Base-by-base conservation (phyloP, 2,329 filamentous ascomycete species). In the Ophiocordyceps sinensis region DNA sequence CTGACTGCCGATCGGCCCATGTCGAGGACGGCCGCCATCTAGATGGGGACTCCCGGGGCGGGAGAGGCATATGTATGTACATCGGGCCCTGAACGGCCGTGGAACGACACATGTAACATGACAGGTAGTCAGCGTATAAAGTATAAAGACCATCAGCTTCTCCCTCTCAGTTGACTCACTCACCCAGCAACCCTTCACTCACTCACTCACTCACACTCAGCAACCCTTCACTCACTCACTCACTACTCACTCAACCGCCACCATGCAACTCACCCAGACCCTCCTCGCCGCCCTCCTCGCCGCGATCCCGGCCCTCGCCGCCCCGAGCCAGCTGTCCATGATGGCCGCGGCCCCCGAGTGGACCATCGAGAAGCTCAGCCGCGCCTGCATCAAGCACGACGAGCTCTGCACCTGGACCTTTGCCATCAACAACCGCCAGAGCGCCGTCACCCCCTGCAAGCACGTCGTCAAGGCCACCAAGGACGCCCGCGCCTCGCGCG, bases 341-440 rank as follows among this genome's bases (percentile, higher is more conserved):
- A 65, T 64, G 61, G 59, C 60, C 40, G 37, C 54, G 19, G 37
- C 47, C 28, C 53, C 62, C 10, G 48, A 65, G 43, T 69, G 64
- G 67, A 65, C 60, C 45, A 61, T 70, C 47, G 50, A 60, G 46
- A 41, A 50, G 49, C 46, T 65, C 42, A 55, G 54, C 46, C 67
- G 66, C 47, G 48, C 50, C 45, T 70, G 67, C 60, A 57, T 60
- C 49, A 10, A 43, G 6, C 47, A 48, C 43, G 54, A 67, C 54
- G 58, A 55, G 44, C 44, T 51, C 21, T 71, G 67, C 59, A 58
- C 55, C 51, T 68, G 63, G 59, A 59, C 53, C 46, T 70, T 70
- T 49, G 45, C 46, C 43, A 61, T 68, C 56, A 57, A 66, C 53
- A 60, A 48, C 30, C 52, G 52, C 38, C 51, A 49, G 5, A 40